Base-by-base conservation (phyloP, 768 basidiomycete genomes). In the Phanerochaete carnosa region DNA sequence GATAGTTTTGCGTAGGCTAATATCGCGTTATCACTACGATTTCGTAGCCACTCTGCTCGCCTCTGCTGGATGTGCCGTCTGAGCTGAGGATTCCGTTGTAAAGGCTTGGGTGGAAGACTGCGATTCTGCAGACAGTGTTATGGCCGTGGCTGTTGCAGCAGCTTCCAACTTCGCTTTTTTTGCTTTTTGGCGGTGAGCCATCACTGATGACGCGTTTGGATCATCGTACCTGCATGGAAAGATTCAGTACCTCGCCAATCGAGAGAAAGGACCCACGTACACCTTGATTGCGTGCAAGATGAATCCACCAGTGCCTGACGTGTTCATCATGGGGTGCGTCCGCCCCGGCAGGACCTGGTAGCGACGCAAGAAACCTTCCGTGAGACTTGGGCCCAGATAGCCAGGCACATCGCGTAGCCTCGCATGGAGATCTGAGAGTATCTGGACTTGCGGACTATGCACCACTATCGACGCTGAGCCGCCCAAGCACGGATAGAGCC, bases 291-390 rank as follows among this genome's bases (percentile, higher is more conserved):
- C 83, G 69, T 91, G 87, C 30, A 98, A 79, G 46, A 98, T 74
- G 74, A 86, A 97, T 0, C 97, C 96, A 15, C 94, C 95, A 1
- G 89, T 87, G 12, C 92, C 93, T 23, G 92, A 89, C 60, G 87
- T 91, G 58, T 80, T 88, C 97, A 99, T 98, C 64, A 84, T 86
- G 3, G 97, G 97, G 76, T 99, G 97, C 43, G 93, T 96, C 35
- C 97, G 83, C 25, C 97, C 96, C 25, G 97, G 97, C n/a, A 99
- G 79, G 16, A 85, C 85, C 72, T 98, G 96, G 76, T 98, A 99
- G 63, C 85, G 83, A 29, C 96, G 85, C 45, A 93, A 73, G 89
- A 92, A 98, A 12, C 85, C 79, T 73, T 98, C 96, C 2, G 91
- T 89, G 30, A 98, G 76, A 16, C 81, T 86, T 8, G 94, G 89